These are phyloP conservation scores for Cutaneotrichosporon cavernicola DNA, from an alignment of 1,284 basidiomycete genomes.

Conservation along the genomic window DNA sequence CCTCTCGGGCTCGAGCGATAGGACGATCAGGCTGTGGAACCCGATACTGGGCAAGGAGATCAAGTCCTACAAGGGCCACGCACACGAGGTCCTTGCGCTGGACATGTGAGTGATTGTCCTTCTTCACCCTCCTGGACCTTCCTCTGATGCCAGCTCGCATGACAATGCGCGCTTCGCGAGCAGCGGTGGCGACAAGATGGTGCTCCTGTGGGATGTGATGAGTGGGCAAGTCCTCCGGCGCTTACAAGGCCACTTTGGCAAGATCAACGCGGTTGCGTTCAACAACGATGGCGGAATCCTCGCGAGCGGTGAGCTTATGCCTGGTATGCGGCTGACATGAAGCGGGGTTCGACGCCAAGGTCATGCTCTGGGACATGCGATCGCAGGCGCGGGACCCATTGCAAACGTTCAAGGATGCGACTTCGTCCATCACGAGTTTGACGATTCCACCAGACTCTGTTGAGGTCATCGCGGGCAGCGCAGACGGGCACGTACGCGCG, in stretches of 20 bases:
- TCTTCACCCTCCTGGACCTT: background rate
- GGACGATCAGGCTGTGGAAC: conserved; percentile 88
- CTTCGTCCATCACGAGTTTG: conserved; percentile 84
- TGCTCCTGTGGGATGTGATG: conserved; percentile 94
- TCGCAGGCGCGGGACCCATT: conserved; percentile 77
- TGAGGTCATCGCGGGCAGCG: conserved; percentile 74
- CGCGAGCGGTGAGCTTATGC: conserved; percentile 66
- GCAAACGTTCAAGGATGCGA: conserved; percentile 86
- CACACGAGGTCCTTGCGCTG: conserved; percentile 88
- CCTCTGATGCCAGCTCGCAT: conserved; percentile 62
- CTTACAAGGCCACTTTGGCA: conserved; percentile 82
- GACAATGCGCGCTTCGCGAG: conserved; percentile 94
- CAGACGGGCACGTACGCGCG: conserved; percentile 86
- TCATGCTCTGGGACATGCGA: conserved; percentile 85
- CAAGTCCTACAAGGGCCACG: conserved; percentile 84
- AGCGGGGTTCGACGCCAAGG: conserved; percentile 68
- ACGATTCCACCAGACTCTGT: conserved; percentile 59
- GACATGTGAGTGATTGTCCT: conserved; percentile 64
- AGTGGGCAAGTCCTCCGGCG: conserved; percentile 77
- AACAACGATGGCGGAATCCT: conserved; percentile 73
- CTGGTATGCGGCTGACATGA: background rate
- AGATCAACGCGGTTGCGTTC: conserved; percentile 87
- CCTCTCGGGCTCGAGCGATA: conserved; percentile 86
- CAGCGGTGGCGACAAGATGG: conserved; percentile 85
- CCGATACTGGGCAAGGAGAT: conserved; percentile 78